Base-by-base conservation (phyloP, 352 stramenopile genomes). In the Phytophthora crassamura region DNA sequence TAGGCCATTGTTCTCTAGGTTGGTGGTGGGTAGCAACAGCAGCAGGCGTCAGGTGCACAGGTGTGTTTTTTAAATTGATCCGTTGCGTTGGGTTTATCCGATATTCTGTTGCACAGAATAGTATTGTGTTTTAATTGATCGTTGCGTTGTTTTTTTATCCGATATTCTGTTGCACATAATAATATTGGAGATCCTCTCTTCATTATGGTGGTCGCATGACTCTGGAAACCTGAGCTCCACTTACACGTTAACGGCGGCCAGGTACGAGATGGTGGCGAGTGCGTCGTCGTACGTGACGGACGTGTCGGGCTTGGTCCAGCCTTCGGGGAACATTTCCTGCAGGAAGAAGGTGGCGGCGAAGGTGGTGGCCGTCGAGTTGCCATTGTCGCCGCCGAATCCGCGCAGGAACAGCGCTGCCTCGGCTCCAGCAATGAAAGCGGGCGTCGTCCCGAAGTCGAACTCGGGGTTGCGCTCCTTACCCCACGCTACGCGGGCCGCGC, bases 11-110 rank as follows among this genome's bases (percentile, higher is more conserved):
- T n/a, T n/a, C n/a, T n/a, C 33, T 34, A 46, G 28, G 25, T 46
- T 58, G 60, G 41, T 40, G 52, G 50, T 32, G 25, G 28, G 22
- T 8, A 30, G 45, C 42, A 63, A 25, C 34, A 52, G 20, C 32
- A 53, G 32, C 38, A 64, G 20, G 4, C 20, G 20, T 9, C 53
- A 43, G 52, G n/a, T 59, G 39, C 39, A 51, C 52, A 46, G 35
- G 33, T 59, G 60, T 69, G 45, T 66, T 52, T 67, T 60, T n/a
- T n/a, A n/a, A 71, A 67, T 71, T 55, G 56, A 71, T 41, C 39
- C 46, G 46, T 57, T 66, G 53, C 30, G 54, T 54, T 52, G n/a
- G 25, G 7, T 20, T 61, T 47, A 28, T 51, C 10, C 25, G 15
- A 12, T 50, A 15, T 16, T 36, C 8, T 50, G 15, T 50, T 50